Evolutionary conservation across 139 green algal genomes (phyloP).

Genomic region (Ostreobium quekettii): DNA sequence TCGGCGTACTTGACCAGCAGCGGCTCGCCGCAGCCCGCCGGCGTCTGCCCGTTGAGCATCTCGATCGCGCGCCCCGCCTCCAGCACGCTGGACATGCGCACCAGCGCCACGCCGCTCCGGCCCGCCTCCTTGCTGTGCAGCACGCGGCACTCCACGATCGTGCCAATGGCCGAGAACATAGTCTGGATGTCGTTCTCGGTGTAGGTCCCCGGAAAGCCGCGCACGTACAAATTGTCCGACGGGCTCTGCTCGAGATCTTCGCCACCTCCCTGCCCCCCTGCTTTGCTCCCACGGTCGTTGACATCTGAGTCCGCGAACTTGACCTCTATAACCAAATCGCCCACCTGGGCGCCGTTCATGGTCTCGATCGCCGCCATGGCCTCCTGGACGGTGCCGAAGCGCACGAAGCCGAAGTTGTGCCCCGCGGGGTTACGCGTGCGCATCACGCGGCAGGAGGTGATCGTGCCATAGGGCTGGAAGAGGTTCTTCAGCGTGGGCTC

Average conservation of each 20-base stretch:
- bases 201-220: slow-evolving; percentile 7
- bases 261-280: background rate
- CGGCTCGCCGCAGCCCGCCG: background rate
- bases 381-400: slow-evolving; percentile 7
- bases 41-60: background rate
- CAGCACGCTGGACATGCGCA: background rate
- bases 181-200: slow-evolving; percentile 3
- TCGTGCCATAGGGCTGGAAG: slow-evolving; percentile 15
- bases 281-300: background rate
- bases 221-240: slow-evolving; percentile 17
- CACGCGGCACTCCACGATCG: background rate
- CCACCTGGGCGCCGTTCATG: background rate
- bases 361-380: slow-evolving; percentile 3
- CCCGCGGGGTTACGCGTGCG: background rate
- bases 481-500: background rate
- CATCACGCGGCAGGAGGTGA: slow-evolving; percentile 2
- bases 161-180: slow-evolving; percentile 4
- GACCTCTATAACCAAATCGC: slow-evolving; percentile 6
- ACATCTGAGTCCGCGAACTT: slow-evolving; percentile 14
- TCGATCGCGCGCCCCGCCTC: background rate
- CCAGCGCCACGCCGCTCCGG: slow-evolving; percentile 1
- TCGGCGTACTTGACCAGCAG: slow-evolving; percentile 8
- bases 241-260: background rate
- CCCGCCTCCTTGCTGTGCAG: background rate
- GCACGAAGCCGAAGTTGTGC: slow-evolving; percentile 18